These are phyloP conservation scores for Fusarium keratoplasticum DNA, from an alignment of 2,329 filamentous ascomycete species.

Conservation along the genomic window DNA sequence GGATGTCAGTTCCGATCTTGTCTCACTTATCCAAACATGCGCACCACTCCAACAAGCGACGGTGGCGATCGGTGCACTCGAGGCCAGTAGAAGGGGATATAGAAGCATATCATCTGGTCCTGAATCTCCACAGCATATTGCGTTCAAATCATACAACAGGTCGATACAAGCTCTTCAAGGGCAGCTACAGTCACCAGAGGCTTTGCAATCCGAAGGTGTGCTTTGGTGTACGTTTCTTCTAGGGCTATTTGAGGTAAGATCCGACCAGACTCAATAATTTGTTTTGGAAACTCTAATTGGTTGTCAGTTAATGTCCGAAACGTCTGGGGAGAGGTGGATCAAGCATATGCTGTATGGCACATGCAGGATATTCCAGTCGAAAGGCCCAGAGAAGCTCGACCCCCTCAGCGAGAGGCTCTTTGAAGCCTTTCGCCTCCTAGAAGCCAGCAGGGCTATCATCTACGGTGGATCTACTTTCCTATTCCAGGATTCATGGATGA, in stretches of 20 bases:
- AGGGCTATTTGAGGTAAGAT: slow-evolving; percentile 43
- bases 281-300: background rate
- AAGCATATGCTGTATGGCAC: slow-evolving; percentile 46
- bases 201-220: slow-evolving; percentile 6
- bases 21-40: slow-evolving; percentile 30
- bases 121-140: background rate
- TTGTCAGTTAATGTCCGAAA: slow-evolving; percentile 42
- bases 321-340: slow-evolving; percentile 40
- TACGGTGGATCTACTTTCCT: slow-evolving; percentile 41
- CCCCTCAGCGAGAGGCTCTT: slow-evolving; percentile 28
- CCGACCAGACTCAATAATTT: rapidly evolving
- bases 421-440: slow-evolving; percentile 34
- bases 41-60: slow-evolving; percentile 28
- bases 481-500: slow-evolving; percentile 8
- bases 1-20: slow-evolving; percentile 9
- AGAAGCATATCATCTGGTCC: background rate
- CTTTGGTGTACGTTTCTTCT: slow-evolving; percentile 45
- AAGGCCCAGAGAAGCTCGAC: background rate
- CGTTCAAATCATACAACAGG: slow-evolving; percentile 34
- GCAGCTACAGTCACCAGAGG: slow-evolving; percentile 1
- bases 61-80: slow-evolving; percentile 43
- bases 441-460: slow-evolving; percentile 41
- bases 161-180: slow-evolving; percentile 28
- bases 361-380: slow-evolving; percentile 33
- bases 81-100: slow-evolving; percentile 33